These are phyloP conservation scores for Plenodomus tracheiphilus DNA, from an alignment of 2,329 filamentous ascomycete genomes.

Conservation along the genomic window DNA sequence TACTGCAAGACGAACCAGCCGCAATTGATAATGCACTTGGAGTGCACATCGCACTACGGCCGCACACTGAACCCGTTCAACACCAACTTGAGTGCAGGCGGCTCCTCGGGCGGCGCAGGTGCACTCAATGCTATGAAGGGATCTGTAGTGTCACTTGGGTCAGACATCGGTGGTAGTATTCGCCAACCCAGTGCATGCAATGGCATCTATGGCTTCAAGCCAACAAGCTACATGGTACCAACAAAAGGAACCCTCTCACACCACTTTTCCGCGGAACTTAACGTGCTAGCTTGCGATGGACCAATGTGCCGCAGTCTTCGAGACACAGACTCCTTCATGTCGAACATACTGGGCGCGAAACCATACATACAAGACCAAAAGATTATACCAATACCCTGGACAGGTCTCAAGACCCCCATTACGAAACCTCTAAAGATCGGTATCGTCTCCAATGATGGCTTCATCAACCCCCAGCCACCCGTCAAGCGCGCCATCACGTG, in stretches of 20 bases:
- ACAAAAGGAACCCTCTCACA: slow-evolving; percentile 10
- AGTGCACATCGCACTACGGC: slow-evolving; percentile 58
- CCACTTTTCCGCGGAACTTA: slow-evolving; percentile 18
- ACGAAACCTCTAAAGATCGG: slow-evolving; percentile 47
- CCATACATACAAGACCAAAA: slow-evolving; percentile 20
- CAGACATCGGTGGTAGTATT: slow-evolving; percentile 31
- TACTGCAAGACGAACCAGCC: slow-evolving; percentile 57
- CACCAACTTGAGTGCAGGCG: slow-evolving; percentile 50
- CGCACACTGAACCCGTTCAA: slow-evolving; percentile 52
- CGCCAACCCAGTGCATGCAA: slow-evolving; percentile 24
- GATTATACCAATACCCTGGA: slow-evolving; percentile 24
- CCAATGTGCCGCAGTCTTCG: slow-evolving; percentile 20
- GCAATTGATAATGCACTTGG: slow-evolving; percentile 55
- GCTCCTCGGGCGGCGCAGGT: slow-evolving; percentile 45
- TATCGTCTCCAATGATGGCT: slow-evolving; percentile 47
- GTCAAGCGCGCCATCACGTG: slow-evolving; percentile 43
- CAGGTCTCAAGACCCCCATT: slow-evolving; percentile 12
- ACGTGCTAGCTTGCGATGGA: slow-evolving; percentile 15
- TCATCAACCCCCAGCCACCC: slow-evolving; percentile 46
- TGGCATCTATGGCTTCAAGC: slow-evolving; percentile 34
- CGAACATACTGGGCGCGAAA: slow-evolving; percentile 8
- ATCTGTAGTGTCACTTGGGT: slow-evolving; percentile 24
- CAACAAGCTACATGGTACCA: slow-evolving; percentile 22
- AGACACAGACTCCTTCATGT: slow-evolving; percentile 23
- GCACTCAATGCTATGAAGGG: slow-evolving; percentile 26